Evolutionary conservation across 2,329 filamentous ascomycete genomes (phyloP), one percentile per base, ranked within the genome.

Genomic region (Penicillium sp.): DNA sequence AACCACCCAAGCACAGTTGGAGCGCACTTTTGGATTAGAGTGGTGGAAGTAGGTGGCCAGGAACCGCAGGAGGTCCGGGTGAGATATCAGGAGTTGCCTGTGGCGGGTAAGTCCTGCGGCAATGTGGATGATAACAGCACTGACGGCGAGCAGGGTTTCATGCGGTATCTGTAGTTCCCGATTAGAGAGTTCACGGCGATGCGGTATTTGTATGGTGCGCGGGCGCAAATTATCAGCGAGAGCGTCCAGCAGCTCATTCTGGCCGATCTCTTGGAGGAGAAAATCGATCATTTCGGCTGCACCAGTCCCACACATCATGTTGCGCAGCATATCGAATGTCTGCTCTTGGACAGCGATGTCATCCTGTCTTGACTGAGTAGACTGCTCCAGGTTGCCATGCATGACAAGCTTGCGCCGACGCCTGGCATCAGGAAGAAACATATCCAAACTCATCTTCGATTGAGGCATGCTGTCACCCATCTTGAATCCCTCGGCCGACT

Each of bases 291-390:
- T 93, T 75, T 77, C 85, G 57, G 72, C 79, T 62, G 75, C 81
- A 62, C 73, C 84, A 63, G 73, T 78, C 57, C 87, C 85, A 54
- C 88, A 89, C 62, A 97, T 89, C 29, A 97, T 79, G 72, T 99
- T 99, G 52, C 93, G 85, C 59, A 99, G 85, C 64, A 97, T 88
- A 65, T 95, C 89, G 18, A 97, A 83, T 0, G 88, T 90, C 73
- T 97, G 92, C 69, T 96, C 91, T 74, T 97, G 93, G 26, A 97
- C 89, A 2, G 87, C 87, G 35, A 92, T 80, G 61, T 95, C 90
- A 61, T 96, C 89, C 61, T 86, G 86, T 50, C 88, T 84, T 18
- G 87, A 85, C 67, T 87, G 87, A 27, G 86, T 82, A 23, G 81
- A 79, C 22, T 86, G 83, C 58, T 89, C 88, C 44, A 87, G 76